Base-by-base conservation (phyloP, 441 rosid genomes). In the Metrosideros polymorpha region DNA sequence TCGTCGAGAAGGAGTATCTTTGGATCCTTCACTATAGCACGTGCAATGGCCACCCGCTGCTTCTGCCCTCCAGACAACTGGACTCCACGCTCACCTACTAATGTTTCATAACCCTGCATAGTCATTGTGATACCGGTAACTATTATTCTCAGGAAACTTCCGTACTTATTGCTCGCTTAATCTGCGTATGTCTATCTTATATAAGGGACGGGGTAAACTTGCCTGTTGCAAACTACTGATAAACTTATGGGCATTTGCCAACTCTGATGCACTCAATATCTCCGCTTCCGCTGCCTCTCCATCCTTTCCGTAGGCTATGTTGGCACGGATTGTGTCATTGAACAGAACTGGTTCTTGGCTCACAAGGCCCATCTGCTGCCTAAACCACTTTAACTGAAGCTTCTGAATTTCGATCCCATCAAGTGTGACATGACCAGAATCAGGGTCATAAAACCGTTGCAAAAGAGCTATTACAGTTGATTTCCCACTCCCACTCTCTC, bases 311-410 rank as follows among this genome's bases (percentile, higher is more conserved):
- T 87, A 84, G n/a, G 88, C 88, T 29, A 87, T 84, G 9, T 87
- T 87, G 49, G 88, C 86, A 9, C 84, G 86, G 45, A 84, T 84
- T 9, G 88, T 84, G 29, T 84, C 88, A 24, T 87, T 87, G 86
- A 87, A 87, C 56, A 87, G 84, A 76, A 77, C 84, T 19, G 88
- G 88, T 30, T 87, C 88, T 79, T 87, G 88, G 42, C 88, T 87
- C 75, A 87, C 88, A n/a, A 87, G 88, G 7, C 88, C 86, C 88
- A 87, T 87, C 56, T 87, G 88, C 77, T 84, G 86, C 84, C 88
- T 87, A 53, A 84, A 84, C 88, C 88, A 87, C 79, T 87, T 87
- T 3, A 87, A 71, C 56, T 56, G 84, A 50, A 87, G 56, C 88
- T 84, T 84, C 82, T 76, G 86, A 49, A 87, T 87, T 42, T 87